Base-by-base conservation (phyloP, 768 basidiomycete genomes). In the Cystobasidium ongulense region DNA sequence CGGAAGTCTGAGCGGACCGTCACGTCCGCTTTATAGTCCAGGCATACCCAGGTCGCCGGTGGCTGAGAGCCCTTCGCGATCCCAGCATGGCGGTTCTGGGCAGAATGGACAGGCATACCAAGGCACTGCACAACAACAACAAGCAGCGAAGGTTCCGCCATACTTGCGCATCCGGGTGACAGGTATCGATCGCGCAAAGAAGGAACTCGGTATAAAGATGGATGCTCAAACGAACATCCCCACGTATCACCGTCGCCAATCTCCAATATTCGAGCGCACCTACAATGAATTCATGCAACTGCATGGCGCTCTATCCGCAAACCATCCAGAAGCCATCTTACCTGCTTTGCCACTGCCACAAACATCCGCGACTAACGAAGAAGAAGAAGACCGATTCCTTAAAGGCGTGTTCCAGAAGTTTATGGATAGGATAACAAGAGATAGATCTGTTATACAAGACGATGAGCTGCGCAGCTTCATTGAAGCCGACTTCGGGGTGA, bases 211-310 rank as follows among this genome's bases (percentile, higher is more conserved):
- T 80, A 85, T 99, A 80, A 88, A 91, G 80, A 87, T 99, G 75
- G 96, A 99, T 81, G 93, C 92, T 18, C 92, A 95, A 94, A 96
- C 94, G 50, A 98, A 97, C 80, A 84, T 98, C 29, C 87, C 91
- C 50, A 94, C 91, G 80, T 99, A 76, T 39, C 76, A 77, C 23
- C 74, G 75, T 33, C 68, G 75, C n/a, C 72, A 72, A 29, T 77
- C 74, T 63, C 63, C 27, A 46, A 39, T 21, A 80, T 89, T 97
- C 74, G 94, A 92, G 53, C 88, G 96, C 72, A 95, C 93, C 41
- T 98, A 97, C 81, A 82, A 88, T 78, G 96, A 99, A 81, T 97
- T 96, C 81, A 90, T 92, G 80, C 87, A 90, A 76, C 92, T 98
- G 81, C 92, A 93, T 78, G 92, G 96, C 61, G 86, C 93, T 61